A percentile compares a stretch with the other conserved stretches of the same genome.
phyloP scores from a whole-genome alignment of 805 yeast genomes.

The Komagataella kurtzmanii region DNA sequence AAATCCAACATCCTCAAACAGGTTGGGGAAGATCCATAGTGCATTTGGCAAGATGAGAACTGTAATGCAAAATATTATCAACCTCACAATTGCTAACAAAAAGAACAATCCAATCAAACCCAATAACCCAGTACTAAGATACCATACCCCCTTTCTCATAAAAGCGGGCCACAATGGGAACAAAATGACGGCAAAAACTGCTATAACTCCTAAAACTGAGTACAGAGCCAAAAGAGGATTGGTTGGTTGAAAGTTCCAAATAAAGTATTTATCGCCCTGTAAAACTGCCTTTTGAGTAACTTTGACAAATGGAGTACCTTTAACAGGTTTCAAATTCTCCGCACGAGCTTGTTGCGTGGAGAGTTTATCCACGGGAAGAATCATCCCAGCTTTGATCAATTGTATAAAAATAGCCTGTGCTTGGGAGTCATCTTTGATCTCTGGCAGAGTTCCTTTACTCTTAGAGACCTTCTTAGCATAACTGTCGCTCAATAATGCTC shows the following conservation, averaged over 20 bases:
- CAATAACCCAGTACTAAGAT: slow-evolving; percentile 63
- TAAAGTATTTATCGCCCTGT: slow-evolving; percentile 57
- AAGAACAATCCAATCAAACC: slow-evolving; percentile 68
- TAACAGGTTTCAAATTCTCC: slow-evolving; percentile 49
- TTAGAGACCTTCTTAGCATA: slow-evolving; percentile 39
- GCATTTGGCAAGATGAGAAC: slow-evolving; percentile 51
- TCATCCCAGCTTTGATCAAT: slow-evolving; percentile 59
- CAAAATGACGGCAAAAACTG: slow-evolving; percentile 47
- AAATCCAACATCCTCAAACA: slow-evolving; percentile 92
- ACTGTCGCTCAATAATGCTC: slow-evolving; percentile 67
- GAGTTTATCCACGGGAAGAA: slow-evolving; percentile 66
- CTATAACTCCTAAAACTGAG: slow-evolving; percentile 53
- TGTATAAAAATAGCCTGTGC: slow-evolving; percentile 52
- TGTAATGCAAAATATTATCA: slow-evolving; percentile 52
- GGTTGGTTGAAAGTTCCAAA: slow-evolving; percentile 72
- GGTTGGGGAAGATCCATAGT: slow-evolving; percentile 93
- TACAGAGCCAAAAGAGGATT: slow-evolving; percentile 50
- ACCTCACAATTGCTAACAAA: slow-evolving; percentile 64
- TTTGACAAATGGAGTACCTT: slow-evolving; percentile 46
- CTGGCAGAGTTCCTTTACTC: slow-evolving; percentile 22
- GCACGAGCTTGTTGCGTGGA: slow-evolving; percentile 54
- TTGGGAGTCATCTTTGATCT: slow-evolving; percentile 31
- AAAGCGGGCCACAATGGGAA: slow-evolving; percentile 94
- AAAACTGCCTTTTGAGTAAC: slow-evolving; percentile 44
- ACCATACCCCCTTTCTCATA: slow-evolving; percentile 88